phyloP scores from a whole-genome alignment of 176 grass and related monocot species.

The Aegilops sharonensis region DNA sequence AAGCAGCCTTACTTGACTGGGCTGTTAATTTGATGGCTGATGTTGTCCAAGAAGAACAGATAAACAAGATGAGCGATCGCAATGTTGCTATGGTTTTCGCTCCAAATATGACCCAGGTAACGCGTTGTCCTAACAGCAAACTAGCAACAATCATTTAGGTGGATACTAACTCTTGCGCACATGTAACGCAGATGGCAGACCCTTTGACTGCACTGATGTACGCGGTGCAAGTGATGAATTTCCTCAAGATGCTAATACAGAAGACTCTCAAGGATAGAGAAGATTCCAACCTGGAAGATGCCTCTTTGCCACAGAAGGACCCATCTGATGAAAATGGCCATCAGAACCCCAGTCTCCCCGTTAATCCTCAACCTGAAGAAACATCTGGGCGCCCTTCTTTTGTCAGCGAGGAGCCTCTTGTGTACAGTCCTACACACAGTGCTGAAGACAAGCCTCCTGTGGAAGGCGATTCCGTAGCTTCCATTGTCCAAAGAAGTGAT shows the following conservation, averaged over 20 bases:
- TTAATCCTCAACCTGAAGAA: slow-evolving; percentile 43
- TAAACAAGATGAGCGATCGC: slow-evolving; percentile 75
- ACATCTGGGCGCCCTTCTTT: slow-evolving; percentile 36
- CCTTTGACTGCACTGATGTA: slow-evolving; percentile 80
- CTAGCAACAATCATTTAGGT: not conserved
- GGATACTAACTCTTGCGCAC: slow-evolving; percentile 4
- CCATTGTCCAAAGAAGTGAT: slow-evolving; percentile 13
- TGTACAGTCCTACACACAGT: slow-evolving; percentile 40
- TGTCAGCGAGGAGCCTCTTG: slow-evolving; percentile 44
- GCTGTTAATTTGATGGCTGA: slow-evolving; percentile 76
- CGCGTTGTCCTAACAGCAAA: not conserved
- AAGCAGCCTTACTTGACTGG: slow-evolving; percentile 67
- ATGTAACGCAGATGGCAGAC: slow-evolving; percentile 56
- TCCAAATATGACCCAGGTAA: slow-evolving; percentile 83
- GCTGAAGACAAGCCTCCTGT: slow-evolving; percentile 20
- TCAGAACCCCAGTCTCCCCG: slow-evolving; percentile 50
- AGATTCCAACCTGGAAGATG: slow-evolving; percentile 52
- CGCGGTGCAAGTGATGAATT: slow-evolving; percentile 85
- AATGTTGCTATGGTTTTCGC: slow-evolving; percentile 79
- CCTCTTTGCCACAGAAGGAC: slow-evolving; percentile 43
- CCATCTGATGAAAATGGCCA: slow-evolving; percentile 67
- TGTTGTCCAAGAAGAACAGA: slow-evolving; percentile 70
- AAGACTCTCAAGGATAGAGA: slow-evolving; percentile 65
- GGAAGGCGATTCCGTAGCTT: slow-evolving; percentile 18
- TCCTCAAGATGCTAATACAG: slow-evolving; percentile 73